A percentile compares a stretch with the other conserved stretches of the same genome.
Conservation (phyloP, 2,329 filamentous ascomycete species). For the Annulohypoxylon truncatum region DNA sequence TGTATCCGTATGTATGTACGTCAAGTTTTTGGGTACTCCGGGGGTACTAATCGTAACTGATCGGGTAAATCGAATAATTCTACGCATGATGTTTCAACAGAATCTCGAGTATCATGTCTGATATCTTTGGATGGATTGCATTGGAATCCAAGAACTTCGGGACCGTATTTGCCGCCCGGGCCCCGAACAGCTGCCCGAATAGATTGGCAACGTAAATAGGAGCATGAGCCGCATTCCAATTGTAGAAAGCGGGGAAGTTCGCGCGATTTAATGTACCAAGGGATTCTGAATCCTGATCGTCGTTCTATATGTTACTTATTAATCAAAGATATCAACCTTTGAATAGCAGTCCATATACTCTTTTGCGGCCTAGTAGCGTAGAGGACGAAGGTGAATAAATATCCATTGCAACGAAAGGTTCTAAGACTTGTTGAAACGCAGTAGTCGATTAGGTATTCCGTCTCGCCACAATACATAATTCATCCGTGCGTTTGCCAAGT, state of each 20-base stretch:
- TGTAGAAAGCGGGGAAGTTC: neutral
- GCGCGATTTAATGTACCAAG: conserved; percentile 1
- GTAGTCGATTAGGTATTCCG: neutral
- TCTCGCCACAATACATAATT: conserved; percentile 11
- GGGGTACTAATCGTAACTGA: neutral
- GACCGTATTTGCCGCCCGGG: neutral
- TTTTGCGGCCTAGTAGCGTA: too few relatives aligned
- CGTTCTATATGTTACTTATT: neutral
- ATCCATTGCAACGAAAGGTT: neutral
- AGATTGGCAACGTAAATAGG: neutral
- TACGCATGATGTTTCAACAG: neutral
- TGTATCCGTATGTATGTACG: neutral
- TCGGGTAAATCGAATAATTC: neutral
- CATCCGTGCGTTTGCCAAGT: neutral
- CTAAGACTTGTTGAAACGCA: neutral
- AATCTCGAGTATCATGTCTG: neutral
- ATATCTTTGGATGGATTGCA: neutral
- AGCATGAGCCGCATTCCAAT: neutral
- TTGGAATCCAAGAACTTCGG: conserved; percentile 9
- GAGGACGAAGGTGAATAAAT: neutral
- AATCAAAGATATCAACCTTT: neutral
- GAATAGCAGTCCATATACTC: neutral
- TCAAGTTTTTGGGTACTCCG: conserved; percentile 4
- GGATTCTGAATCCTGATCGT: conserved; percentile 3
- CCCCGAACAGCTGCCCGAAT: conserved; percentile 12